phyloP scores from a whole-genome alignment of 306 rosid genomes.

The Fagus crenata region DNA sequence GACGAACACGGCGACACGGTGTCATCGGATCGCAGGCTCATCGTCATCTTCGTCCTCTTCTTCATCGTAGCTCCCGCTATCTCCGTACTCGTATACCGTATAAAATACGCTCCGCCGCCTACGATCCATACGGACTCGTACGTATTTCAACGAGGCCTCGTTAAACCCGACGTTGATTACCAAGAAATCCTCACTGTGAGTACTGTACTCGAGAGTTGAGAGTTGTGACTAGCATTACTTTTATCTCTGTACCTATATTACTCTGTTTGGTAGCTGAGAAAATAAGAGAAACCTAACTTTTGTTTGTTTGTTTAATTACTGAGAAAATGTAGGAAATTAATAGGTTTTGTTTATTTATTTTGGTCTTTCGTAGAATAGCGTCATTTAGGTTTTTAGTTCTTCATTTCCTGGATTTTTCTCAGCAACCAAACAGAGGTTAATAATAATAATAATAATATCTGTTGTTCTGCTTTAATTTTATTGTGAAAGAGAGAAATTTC shows the following conservation, averaged over 20 bases:
- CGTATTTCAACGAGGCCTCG: conserved; percentile 44
- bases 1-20: conserved; percentile 24
- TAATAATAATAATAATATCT: too few species aligned
- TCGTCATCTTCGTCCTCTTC: conserved; percentile 43
- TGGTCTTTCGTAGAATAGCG: neutral
- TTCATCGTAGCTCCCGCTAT: conserved; percentile 55
- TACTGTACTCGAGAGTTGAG: neutral
- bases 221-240: neutral
- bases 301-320: neutral
- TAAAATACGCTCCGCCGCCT: conserved; percentile 29
- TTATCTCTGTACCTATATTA: neutral
- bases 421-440: neutral
- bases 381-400: neutral
- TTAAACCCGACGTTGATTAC: conserved; percentile 44
- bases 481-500: conserved; percentile 6
- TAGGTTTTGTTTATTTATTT: neutral
- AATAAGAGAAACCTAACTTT: neutral
- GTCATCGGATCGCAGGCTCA: conserved; percentile 40
- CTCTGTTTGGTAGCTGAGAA: conserved; percentile 1
- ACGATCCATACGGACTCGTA: conserved; percentile 24
- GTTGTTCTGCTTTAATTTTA: neutral
- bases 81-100: conserved; percentile 42
- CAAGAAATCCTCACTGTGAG: conserved; percentile 71
- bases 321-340: neutral
- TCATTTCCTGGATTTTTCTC: neutral